Base-by-base conservation (phyloP, 192 early-diverging fungal genomes). In the Rhizoclosmatium sp. region DNA sequence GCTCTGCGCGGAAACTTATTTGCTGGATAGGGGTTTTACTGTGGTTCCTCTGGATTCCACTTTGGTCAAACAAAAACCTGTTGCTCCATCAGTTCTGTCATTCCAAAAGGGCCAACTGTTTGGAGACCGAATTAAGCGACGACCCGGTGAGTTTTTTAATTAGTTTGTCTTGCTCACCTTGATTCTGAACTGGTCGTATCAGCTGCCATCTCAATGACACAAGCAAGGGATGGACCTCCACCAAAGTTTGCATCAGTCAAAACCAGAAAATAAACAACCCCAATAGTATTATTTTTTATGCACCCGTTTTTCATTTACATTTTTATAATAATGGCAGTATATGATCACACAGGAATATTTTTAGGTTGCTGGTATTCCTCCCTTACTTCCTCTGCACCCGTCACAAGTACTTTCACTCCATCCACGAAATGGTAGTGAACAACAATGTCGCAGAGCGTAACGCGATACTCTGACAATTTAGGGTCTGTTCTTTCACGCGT, bases 381-480 rank as follows among this genome's bases (percentile, higher is more conserved):
- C 42, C 49, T 5, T 12, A 71, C 10, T 14, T 23, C 51, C 39
- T 71, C 69, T 7, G 48, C 46, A 4, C 69, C 69, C 47, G 69
- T 71, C 69, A 71, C 69, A 40, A 7, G 0, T 7, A 62, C 60
- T 7, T 21, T 62, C 1, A 23, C 46, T 2, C 39, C 75, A 19
- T 67, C 65, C 39, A 56, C 64, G 47, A 67, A 65, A 21, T 56
- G 46, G 41, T 76, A 76, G 4, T 42, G 65, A 16, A 76, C 49
- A 5, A 76, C 65, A 3, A 76, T 51, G 41, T 76, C 64, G 41
- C 75, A 76, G 10, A 76, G 49, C 44, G 75, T 76, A 23, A 76
- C 75, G 10, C 75, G 61, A 54, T 76, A 76, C 49, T 65, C 40
- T 10, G 61, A 66, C 44, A 76, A 76, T 47, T 76, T 76, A 2